Evolutionary conservation across 139 green algal genomes (phyloP), one percentile per base, ranked within the genome.

Genomic region (Chlorella sp.): DNA sequence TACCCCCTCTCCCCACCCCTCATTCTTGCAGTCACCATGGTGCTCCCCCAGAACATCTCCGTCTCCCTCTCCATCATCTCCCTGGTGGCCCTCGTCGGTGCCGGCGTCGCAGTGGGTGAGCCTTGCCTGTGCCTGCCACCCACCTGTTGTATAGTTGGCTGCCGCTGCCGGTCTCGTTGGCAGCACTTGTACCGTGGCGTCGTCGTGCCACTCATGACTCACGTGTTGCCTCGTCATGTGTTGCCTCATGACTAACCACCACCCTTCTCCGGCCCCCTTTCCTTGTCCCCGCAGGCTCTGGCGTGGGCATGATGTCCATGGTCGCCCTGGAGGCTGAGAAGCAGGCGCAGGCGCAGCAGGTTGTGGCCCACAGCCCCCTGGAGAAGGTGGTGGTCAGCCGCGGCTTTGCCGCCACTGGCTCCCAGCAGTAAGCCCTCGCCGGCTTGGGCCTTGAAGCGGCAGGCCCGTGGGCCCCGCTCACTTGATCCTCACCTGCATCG

Each of bases 51-150:
- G 85, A 75, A 83, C 68, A 81, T 94, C 24, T 94, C 94, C 85
- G 85, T 92, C 34, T 94, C 92, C 39, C 89, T 95, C 18, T 94
- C 90, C 91, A 83, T 95, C 82, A 91, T 95, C 76, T 88, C 89
- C 81, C 39, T 87, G 64, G 64, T 71, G 64, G 48, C 48, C 48
- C 48, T 57, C 48, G 48, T 57, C 48, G 48, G 48, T 9, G 48
- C 48, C 48, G 48, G 48, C 48, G 48, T 57, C 48, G 48, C 48
- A 57, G 48, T 57, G 48, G 48, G 48, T 57, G 48, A 57, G 48
- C 48, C 48, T 57, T 57, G 5, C 48, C 48, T 57, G 48, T 57
- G 48, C 48, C 48, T 57, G 48, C n/a, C n/a, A n/a, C n/a, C n/a
- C n/a, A 57, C 48, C 48, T 57, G 48, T 5, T 9, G 48, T 5